Evolutionary conservation across 495 filamentous ascomycete genomes (phyloP).

Genomic region (Alectoria sarmentosa): DNA sequence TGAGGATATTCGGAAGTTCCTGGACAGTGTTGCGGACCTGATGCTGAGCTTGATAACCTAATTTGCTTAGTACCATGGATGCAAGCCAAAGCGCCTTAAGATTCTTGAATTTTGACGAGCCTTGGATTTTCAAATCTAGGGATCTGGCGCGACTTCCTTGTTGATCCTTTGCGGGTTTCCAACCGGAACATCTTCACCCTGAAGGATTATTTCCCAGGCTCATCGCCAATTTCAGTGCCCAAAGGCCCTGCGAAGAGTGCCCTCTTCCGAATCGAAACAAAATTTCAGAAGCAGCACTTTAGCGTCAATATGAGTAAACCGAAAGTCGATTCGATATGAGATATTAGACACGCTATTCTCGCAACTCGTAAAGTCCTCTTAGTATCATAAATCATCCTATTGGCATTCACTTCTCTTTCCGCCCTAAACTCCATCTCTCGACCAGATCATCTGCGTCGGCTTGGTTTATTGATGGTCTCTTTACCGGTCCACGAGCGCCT

Average conservation of each 20-base stretch:
- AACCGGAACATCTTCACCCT: neutral
- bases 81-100: neutral
- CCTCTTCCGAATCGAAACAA: neutral
- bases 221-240: neutral
- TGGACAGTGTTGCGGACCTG: slow-evolving; percentile 2
- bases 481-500: neutral
- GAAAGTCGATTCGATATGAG: neutral
- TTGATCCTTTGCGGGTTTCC: neutral
- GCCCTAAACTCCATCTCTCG: neutral
- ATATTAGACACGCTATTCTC: neutral
- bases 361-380: neutral
- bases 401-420: neutral
- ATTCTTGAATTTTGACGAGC: neutral
- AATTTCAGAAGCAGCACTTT: neutral
- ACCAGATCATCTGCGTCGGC: neutral
- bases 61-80: neutral
- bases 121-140: neutral
- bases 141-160: neutral
- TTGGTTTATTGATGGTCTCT: neutral
- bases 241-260: neutral
- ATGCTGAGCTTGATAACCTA: slow-evolving; percentile 2
- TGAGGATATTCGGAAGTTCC: neutral
- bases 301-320: neutral
- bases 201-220: neutral
- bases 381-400: neutral